Evolutionary conservation across 192 early-diverging fungal species (phyloP), one percentile per base, ranked within the genome.

Genomic region (Coemansia sp.): DNA sequence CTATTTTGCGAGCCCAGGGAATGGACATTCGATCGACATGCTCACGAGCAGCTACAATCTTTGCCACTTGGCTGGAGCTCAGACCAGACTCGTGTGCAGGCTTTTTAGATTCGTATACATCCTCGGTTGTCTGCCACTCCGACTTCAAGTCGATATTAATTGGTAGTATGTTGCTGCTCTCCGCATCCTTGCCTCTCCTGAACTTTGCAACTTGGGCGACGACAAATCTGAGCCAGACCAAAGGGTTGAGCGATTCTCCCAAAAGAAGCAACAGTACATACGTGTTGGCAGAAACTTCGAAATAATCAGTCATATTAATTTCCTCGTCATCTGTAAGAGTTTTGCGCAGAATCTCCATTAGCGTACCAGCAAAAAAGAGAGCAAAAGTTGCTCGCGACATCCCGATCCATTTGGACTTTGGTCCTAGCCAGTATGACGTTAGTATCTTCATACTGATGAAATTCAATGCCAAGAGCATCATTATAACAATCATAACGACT

Each of bases 351-450:
- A 38, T 5, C 13, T 23, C 19, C 10, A 69, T 37, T 11, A 69
- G n/a, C 6, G 50, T 40, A 40, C 44, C 53, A 18, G 68, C 53
- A 7, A 69, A 39, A 12, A 11, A 52, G 23, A 69, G 11, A 4
- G 45, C 60, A 12, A 63, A 69, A 2, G 60, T 42, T 12, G 61
- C 42, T 13, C 68, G 68, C 7, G 68, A 69, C 19, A 69, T 61
- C 5, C 68, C 68, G 50, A 40, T 63, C 49, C 42, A 69, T 9
- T 48, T 53, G 3, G 47, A 37, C 53, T 32, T 50, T 37, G 59
- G 68, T 6, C 68, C 58, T 13, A 54, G 12, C 68, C 61, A 69
- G 42, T 61, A 69, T 2, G n/a, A 13, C 7, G 15, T n/a, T 23
- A 18, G 41, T 41, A 32, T 47, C 39, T 26, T 62, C 42, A 69